These are phyloP conservation scores for Mucor sp. DNA, from an alignment of 371 early-diverging fungal genomes.

Conservation along the genomic window DNA sequence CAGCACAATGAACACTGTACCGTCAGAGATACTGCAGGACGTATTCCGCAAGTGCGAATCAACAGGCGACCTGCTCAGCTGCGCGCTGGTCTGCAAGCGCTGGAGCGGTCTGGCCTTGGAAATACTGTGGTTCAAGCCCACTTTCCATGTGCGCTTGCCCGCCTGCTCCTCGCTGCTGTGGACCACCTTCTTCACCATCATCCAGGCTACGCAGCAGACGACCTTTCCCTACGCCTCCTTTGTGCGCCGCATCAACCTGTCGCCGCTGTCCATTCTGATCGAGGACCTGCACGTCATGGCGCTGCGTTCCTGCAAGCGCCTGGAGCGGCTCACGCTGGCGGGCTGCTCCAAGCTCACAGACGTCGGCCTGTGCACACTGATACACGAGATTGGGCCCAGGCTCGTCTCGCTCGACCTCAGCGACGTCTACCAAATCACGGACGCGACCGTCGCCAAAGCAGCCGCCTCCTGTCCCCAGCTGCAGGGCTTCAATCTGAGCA, in stretches of 20 bases:
- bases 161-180: conserved; percentile 19
- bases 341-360: conserved; percentile 54
- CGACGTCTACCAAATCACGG: conserved; percentile 37
- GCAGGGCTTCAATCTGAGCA: conserved; percentile 50
- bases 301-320: conserved; percentile 49
- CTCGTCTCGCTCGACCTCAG: conserved; percentile 49
- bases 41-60: conserved; percentile 44
- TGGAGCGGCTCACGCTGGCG: conserved; percentile 62
- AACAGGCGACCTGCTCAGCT: conserved; percentile 33
- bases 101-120: conserved; percentile 54
- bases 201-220: conserved; percentile 19
- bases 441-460: conserved; percentile 31
- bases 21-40: conserved; percentile 48
- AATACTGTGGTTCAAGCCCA: conserved; percentile 54
- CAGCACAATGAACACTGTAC: conserved; percentile 15
- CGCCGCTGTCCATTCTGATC: conserved; percentile 44
- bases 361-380: conserved; percentile 46
- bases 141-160: conserved; percentile 10
- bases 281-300: conserved; percentile 41
- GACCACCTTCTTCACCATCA: conserved; percentile 27
- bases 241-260: conserved; percentile 64
- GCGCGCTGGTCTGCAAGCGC: conserved; percentile 44
- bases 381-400: conserved; percentile 30
- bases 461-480: conserved; percentile 41
- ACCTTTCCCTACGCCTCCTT: conserved; percentile 55